Conservation (phyloP, 192 early-diverging fungal genomes). For the Spizellomyces sp. region DNA sequence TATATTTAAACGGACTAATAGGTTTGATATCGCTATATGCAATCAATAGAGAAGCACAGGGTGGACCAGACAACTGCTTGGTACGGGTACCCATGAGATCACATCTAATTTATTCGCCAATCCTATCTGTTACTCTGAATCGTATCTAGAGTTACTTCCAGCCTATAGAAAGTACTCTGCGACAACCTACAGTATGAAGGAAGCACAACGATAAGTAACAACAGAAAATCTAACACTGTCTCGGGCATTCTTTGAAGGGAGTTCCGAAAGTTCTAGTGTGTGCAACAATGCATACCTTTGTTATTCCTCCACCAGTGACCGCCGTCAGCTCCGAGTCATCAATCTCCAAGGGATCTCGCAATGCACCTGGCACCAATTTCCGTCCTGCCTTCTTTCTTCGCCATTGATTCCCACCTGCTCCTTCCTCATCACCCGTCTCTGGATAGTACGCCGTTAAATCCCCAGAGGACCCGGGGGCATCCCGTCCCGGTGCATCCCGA, state of each 20-base stretch:
- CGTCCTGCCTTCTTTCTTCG: not conserved
- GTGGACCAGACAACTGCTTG: no score
- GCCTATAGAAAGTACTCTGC: conserved; percentile 6
- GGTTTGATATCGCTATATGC: no score
- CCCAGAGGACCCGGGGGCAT: not conserved
- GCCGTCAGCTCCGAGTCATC: conserved; percentile 13
- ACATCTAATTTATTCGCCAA: no score
- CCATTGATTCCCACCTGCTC: not conserved
- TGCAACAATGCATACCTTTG: not conserved
- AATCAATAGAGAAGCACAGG: no score
- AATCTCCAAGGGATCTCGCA: conserved; percentile 18
- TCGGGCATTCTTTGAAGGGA: no score
- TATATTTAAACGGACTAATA: no score
- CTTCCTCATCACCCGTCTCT: conserved; percentile 7
- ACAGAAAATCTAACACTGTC: no score
- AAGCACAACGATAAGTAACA: no score
- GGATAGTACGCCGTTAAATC: conserved; percentile 24
- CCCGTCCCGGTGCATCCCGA: conserved; percentile 38
- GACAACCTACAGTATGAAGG: not conserved
- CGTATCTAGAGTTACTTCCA: no score
- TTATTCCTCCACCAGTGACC: not conserved
- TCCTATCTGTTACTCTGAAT: no score
- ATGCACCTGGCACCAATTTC: conserved; percentile 5
- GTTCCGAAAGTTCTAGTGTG: no score
- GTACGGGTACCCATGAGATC: no score